Conservation (phyloP, 2,329 filamentous ascomycete genomes). For the Fusarium sp. region DNA sequence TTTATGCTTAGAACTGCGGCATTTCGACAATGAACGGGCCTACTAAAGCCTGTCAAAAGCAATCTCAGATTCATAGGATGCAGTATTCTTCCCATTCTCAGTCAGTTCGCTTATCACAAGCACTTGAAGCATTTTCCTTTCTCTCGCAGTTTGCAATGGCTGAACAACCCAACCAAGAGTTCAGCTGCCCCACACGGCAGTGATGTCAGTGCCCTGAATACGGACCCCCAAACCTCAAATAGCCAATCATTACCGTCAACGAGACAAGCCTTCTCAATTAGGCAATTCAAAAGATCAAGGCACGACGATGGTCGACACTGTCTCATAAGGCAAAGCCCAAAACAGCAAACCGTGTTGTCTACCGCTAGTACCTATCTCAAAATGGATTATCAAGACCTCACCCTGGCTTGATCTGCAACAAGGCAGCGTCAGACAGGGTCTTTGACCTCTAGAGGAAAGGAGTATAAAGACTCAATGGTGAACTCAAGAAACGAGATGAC, state of each 20-base stretch:
- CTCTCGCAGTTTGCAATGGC: background rate
- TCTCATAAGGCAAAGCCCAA: background rate
- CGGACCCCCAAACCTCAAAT: fast-evolving
- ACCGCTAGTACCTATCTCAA: background rate
- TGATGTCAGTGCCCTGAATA: background rate
- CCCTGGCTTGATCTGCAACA: background rate
- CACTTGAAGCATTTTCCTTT: background rate
- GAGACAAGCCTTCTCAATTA: background rate
- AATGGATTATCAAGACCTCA: background rate
- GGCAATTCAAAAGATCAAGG: background rate
- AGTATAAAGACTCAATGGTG: background rate
- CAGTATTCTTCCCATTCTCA: background rate
- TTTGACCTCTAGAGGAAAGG: too few relatives aligned
- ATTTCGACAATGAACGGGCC: fast-evolving
- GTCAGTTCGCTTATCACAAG: fast-evolving
- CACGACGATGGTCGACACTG: background rate
- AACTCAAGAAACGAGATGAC: fast-evolving
- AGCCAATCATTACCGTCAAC: background rate
- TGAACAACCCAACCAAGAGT: background rate
- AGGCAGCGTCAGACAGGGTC: background rate
- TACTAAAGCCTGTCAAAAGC: fast-evolving
- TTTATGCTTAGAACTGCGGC: fast-evolving
- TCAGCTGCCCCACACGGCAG: background rate
- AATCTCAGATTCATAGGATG: background rate
- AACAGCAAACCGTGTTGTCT: background rate